phyloP scores from a whole-genome alignment of 2,329 filamentous ascomycete genomes.

The Colletotrichum spinosum region DNA sequence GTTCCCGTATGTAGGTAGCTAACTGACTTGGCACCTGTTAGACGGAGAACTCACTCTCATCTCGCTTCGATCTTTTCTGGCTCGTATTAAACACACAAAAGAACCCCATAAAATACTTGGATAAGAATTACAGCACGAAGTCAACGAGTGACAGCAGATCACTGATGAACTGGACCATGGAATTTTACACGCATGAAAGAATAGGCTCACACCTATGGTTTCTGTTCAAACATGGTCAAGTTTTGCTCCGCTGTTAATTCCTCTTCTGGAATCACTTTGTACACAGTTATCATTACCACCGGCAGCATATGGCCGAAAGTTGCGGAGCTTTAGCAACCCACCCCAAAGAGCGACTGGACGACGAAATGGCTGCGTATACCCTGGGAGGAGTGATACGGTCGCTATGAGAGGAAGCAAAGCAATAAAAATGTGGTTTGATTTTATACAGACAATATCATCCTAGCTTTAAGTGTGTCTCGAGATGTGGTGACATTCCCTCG shows the following conservation, averaged over 20 bases:
- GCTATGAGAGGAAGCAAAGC: conserved; percentile 54
- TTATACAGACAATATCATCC: conserved; percentile 69
- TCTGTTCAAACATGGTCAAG: conserved; percentile 53
- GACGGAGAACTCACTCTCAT: conserved; percentile 6
- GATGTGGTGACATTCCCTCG: conserved; percentile 51
- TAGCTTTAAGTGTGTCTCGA: conserved; percentile 65
- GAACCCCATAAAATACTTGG: too few relatives aligned
- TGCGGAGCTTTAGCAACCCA: conserved; percentile 37
- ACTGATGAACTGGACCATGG: conserved; percentile 47
- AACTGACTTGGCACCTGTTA: too few relatives aligned
- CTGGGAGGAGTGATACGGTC: conserved; percentile 72
- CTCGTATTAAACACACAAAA: conserved; percentile 48
- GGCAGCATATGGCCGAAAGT: conserved; percentile 41
- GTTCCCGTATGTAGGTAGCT: too few relatives aligned
- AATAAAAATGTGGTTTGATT: conserved; percentile 70
- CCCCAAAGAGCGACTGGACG: conserved; percentile 13
- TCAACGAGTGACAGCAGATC: conserved; percentile 26
- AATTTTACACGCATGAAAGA: conserved; percentile 37
- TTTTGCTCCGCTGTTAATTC: conserved; percentile 55
- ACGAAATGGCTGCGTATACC: conserved; percentile 54
- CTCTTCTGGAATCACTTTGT: conserved; percentile 57
- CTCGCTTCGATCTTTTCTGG: conserved; percentile 41
- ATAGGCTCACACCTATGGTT: conserved; percentile 46
- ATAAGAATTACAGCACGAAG: too few relatives aligned
- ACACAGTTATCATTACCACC: conserved; percentile 51